phyloP scores from a whole-genome alignment of 1,284 basidiomycete genomes.

The Amylostereum areolatum region DNA sequence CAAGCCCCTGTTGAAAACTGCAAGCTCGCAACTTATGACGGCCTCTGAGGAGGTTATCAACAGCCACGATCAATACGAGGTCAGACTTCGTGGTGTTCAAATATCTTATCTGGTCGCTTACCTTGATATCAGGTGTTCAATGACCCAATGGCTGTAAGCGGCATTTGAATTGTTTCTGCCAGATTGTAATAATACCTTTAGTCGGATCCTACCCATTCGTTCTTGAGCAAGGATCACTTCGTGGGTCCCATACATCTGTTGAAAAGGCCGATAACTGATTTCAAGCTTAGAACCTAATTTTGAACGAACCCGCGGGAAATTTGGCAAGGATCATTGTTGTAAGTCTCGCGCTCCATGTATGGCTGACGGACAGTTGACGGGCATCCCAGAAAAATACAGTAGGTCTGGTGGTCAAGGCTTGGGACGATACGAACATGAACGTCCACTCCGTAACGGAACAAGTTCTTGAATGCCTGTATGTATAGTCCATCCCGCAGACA shows the following conservation, averaged over 20 bases:
- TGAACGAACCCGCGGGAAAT: slow-evolving; percentile 77
- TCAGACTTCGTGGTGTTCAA: slow-evolving; percentile 6
- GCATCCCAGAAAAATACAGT: slow-evolving; percentile 46
- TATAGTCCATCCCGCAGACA: slow-evolving; percentile 5
- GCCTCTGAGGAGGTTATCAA: slow-evolving; percentile 77
- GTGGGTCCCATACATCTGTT: slow-evolving; percentile 33
- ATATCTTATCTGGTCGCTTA: no score
- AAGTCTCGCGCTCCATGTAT: slow-evolving; percentile 16
- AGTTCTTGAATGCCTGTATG: slow-evolving; percentile 68
- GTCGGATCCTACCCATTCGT: slow-evolving; percentile 85
- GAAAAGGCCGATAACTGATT: background rate
- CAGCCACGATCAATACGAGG: slow-evolving; percentile 76
- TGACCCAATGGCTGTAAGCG: slow-evolving; percentile 63
- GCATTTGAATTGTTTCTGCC: slow-evolving; percentile 5
- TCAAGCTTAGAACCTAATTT: slow-evolving; percentile 50
- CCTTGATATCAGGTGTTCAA: slow-evolving; percentile 54
- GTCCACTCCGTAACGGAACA: slow-evolving; percentile 60
- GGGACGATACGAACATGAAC: slow-evolving; percentile 69
- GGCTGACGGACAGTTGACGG: slow-evolving; percentile 12
- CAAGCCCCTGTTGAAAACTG: slow-evolving; percentile 63
- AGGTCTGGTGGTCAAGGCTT: slow-evolving; percentile 68
- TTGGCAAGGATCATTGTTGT: slow-evolving; percentile 69
- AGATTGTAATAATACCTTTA: slow-evolving; percentile 18
- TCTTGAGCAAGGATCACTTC: slow-evolving; percentile 78
- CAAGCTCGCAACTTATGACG: slow-evolving; percentile 52